Conservation (phyloP, 73 alveolate species). For the Uronychia setigera region DNA sequence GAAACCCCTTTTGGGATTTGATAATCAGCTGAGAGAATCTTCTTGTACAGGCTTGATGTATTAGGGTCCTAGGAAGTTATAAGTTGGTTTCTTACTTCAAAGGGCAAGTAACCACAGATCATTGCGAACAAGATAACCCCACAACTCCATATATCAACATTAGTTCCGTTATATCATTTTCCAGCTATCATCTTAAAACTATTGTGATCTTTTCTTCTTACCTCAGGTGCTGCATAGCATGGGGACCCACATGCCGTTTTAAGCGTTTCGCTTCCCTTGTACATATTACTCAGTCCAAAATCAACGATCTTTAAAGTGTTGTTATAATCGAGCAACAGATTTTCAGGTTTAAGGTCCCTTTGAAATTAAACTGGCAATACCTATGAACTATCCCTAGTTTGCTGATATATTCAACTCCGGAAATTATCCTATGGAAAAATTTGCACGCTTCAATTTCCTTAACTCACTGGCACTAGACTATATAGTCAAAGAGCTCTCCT, state of each 20-base stretch:
- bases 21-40: constrained; percentile 70
- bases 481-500: constrained; percentile 87
- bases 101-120: constrained; percentile 97
- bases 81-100: constrained; percentile 60
- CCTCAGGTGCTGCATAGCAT: constrained; percentile 99
- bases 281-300: constrained; percentile 84
- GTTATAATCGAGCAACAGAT: constrained; percentile 89
- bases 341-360: constrained; percentile 98
- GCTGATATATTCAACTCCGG: constrained; percentile 85
- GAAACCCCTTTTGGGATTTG: constrained; percentile 74
- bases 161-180: constrained; percentile 89
- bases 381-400: constrained; percentile 80
- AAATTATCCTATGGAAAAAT: constrained; percentile 77
- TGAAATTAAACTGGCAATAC: background rate
- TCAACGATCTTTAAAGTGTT: constrained; percentile 85
- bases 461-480: constrained; percentile 69
- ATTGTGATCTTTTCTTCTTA: background rate
- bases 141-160: constrained; percentile 96
- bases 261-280: constrained; percentile 58
- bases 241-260: constrained; percentile 99
- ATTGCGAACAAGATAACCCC: constrained; percentile 97
- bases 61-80: constrained; percentile 78
- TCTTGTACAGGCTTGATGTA: constrained; percentile 80
- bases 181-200: constrained; percentile 84
- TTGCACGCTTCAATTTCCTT: constrained; percentile 78